Conservation (phyloP, 2,329 filamentous ascomycete species). For the Hypoxylon sp. region DNA sequence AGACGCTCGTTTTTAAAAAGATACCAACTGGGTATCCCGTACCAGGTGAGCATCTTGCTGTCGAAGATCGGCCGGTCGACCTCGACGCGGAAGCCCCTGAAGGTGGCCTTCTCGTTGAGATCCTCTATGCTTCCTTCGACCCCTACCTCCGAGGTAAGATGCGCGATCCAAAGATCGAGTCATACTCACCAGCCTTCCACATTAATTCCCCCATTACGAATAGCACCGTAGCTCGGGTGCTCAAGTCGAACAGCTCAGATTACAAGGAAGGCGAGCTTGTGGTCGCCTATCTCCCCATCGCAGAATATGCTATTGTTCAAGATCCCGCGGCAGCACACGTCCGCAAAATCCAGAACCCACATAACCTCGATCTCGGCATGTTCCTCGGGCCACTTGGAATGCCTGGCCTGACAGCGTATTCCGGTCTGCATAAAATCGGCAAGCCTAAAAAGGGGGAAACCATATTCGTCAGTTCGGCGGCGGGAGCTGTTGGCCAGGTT, state of each 20-base stretch:
- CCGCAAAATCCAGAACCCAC: constrained; percentile 72
- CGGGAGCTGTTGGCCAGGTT: constrained; percentile 79
- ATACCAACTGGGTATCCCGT: constrained; percentile 73
- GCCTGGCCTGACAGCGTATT: constrained; percentile 82
- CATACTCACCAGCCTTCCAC: constrained; percentile 71
- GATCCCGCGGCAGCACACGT: constrained; percentile 57
- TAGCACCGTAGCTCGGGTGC: constrained; percentile 70
- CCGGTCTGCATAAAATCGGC: constrained; percentile 80
- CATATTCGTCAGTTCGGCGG: constrained; percentile 81
- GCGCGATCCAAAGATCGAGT: constrained; percentile 69
- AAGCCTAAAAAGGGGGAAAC: constrained; percentile 82
- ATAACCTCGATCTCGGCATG: constrained; percentile 69
- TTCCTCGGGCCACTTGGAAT: constrained; percentile 81
- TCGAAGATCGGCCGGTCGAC: constrained; percentile 74
- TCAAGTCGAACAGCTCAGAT: constrained; percentile 72
- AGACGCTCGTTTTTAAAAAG: constrained; percentile 75
- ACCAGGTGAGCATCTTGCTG: constrained; percentile 72
- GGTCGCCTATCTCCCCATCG: constrained; percentile 64
- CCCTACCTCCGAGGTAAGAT: constrained; percentile 80
- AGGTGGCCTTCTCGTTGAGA: constrained; percentile 73
- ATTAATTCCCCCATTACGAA: constrained; percentile 73
- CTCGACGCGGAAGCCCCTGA: constrained; percentile 65
- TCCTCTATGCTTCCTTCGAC: constrained; percentile 77
- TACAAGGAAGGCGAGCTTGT: constrained; percentile 75
- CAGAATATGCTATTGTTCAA: constrained; percentile 72